These are phyloP conservation scores for Picochlorum sp. DNA, from an alignment of 139 green algal genomes.

Conservation along the genomic window DNA sequence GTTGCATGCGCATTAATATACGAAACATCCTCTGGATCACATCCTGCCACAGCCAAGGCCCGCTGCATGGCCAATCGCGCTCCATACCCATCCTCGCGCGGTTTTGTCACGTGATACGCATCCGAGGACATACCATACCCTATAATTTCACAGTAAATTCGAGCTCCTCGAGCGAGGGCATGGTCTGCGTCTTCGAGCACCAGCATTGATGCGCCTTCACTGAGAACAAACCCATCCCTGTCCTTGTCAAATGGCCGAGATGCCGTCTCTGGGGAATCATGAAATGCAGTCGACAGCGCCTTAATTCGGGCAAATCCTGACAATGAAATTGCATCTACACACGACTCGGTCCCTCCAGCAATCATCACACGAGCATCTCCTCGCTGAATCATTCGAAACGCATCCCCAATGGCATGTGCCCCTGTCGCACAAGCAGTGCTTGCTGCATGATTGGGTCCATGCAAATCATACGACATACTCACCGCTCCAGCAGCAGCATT, in stretches of 20 bases:
- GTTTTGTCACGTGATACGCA: slow-evolving; percentile 87
- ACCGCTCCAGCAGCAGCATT: slow-evolving; percentile 90
- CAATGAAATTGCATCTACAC: slow-evolving; percentile 78
- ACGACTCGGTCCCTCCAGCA: slow-evolving; percentile 72
- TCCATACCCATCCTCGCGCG: slow-evolving; percentile 42
- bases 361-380: slow-evolving; percentile 89
- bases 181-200: slow-evolving; percentile 61
- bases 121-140: slow-evolving; percentile 84
- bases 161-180: slow-evolving; percentile 32
- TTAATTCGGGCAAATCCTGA: slow-evolving; percentile 72
- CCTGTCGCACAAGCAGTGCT: slow-evolving; percentile 66
- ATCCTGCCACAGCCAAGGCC: slow-evolving; percentile 39
- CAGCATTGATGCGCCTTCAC: slow-evolving; percentile 66
- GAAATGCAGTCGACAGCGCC: slow-evolving; percentile 50
- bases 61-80: slow-evolving; percentile 53
- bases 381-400: slow-evolving; percentile 64
- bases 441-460: slow-evolving; percentile 71
- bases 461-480: slow-evolving; percentile 63
- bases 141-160: slow-evolving; percentile 68
- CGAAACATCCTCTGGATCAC: slow-evolving; percentile 41
- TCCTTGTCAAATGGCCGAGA: slow-evolving; percentile 58
- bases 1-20: slow-evolving; percentile 95
- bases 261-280: slow-evolving; percentile 30
- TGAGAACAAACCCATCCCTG: slow-evolving; percentile 70
- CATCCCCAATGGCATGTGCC: slow-evolving; percentile 65